Conservation (phyloP, 768 basidiomycete genomes). For the Floccularia luteovirens region DNA sequence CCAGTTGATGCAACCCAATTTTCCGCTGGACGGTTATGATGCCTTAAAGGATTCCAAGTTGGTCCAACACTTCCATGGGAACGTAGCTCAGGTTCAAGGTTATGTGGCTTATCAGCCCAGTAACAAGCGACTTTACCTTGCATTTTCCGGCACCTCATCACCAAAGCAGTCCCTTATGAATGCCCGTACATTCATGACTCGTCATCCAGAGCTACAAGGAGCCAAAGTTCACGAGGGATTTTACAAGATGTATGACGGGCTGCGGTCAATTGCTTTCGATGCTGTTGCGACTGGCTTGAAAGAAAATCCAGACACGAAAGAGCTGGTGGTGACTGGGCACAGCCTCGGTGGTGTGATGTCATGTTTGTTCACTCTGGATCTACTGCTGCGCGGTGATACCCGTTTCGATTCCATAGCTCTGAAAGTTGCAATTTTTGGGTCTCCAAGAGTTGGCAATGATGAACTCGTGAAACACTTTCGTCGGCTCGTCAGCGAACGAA, state of each 20-base stretch:
- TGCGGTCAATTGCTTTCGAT: conserved; percentile 15
- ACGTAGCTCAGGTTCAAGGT: conserved; percentile 22
- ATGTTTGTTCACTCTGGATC: conserved; percentile 26
- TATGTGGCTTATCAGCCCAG: conserved; percentile 27
- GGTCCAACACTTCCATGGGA: conserved; percentile 22
- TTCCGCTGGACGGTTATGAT: conserved; percentile 33
- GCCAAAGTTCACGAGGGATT: conserved; percentile 30
- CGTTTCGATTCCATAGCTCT: conserved; percentile 9
- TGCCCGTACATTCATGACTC: conserved; percentile 17
- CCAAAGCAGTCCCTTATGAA: conserved; percentile 25
- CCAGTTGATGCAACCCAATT: conserved; percentile 19
- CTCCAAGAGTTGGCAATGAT: conserved; percentile 29
- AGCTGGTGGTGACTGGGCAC: conserved; percentile 32
- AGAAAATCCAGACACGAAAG: conserved; percentile 18
- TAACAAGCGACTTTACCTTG: conserved; percentile 27
- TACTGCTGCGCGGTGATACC: conserved; percentile 12
- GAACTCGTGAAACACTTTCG: conserved; percentile 21
- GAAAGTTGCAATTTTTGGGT: conserved; percentile 27
- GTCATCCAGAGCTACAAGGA: conserved; percentile 17
- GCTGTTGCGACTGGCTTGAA: conserved; percentile 16
- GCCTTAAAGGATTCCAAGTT: conserved; percentile 17
- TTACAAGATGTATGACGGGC: conserved; percentile 29
- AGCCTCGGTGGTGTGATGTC: conserved; percentile 31
- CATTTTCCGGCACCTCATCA: conserved; percentile 28
- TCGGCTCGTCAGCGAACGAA: conserved; percentile 14